Conservation (phyloP, 2,329 filamentous ascomycete species). For the Pseudogymnoascus sp. region DNA sequence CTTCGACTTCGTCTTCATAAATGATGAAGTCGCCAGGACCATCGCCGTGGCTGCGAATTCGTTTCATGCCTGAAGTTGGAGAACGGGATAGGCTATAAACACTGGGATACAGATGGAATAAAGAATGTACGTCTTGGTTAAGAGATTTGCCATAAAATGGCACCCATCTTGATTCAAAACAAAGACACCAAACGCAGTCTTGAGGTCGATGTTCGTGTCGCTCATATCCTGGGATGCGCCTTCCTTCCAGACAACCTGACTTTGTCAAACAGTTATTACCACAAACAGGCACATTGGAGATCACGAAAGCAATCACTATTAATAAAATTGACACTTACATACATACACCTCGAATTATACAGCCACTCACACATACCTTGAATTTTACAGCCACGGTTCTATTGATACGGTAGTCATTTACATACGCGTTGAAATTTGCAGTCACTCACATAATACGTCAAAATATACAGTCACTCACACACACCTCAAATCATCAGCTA, state of each 20-base stretch:
- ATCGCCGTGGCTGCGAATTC: constrained; percentile 15
- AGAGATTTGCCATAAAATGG: constrained; percentile 2
- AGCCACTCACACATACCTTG: background rate
- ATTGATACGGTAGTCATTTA: background rate
- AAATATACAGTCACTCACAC: background rate
- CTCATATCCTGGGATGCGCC: background rate
- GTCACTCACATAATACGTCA: background rate
- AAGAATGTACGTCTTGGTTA: constrained; percentile 1
- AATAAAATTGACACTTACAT: background rate
- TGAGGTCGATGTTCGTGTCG: background rate
- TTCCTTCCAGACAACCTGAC: background rate
- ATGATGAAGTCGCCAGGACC: constrained; percentile 9
- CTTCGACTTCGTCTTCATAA: constrained; percentile 11
- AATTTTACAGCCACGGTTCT: background rate
- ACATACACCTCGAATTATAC: background rate
- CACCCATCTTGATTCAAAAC: background rate
- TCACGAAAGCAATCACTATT: background rate
- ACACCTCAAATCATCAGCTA: background rate
- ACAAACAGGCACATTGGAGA: background rate
- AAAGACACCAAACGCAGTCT: background rate
- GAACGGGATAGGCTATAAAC: background rate
- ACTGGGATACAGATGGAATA: background rate
- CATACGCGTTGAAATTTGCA: background rate
- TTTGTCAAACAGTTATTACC: background rate
- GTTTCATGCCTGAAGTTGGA: constrained; percentile 18